Conservation (phyloP, 306 rosid species). For the Castanea crenata region DNA sequence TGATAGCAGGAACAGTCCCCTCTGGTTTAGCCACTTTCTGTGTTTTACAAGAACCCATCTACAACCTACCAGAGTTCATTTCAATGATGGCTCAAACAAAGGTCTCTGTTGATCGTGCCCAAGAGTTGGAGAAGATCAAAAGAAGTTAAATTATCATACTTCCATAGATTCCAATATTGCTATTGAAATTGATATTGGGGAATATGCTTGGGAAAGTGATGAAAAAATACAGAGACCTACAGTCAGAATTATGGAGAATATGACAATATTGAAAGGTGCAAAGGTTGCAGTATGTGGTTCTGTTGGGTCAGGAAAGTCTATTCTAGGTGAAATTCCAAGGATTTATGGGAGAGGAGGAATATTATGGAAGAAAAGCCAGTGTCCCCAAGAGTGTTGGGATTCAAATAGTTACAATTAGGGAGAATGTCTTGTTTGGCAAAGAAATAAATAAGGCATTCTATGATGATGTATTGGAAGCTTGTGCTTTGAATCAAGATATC, state of each 20-base stretch:
- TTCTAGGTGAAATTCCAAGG: slow-evolving; percentile 81
- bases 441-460: slow-evolving; percentile 49
- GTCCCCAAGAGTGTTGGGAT: slow-evolving; percentile 96
- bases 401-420: slow-evolving; percentile 81
- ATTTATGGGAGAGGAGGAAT: slow-evolving; percentile 55
- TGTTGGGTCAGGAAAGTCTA: slow-evolving; percentile 85
- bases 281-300: slow-evolving; percentile 90
- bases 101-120: slow-evolving; percentile 68
- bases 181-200: slow-evolving; percentile 60
- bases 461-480: slow-evolving; percentile 61
- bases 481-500: slow-evolving; percentile 79
- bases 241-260: slow-evolving; percentile 43
- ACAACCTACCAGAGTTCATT: slow-evolving; percentile 90
- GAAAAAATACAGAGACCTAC: slow-evolving; percentile 50
- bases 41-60: slow-evolving; percentile 84
- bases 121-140: slow-evolving; percentile 68
- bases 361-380: slow-evolving; percentile 60
- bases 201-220: slow-evolving; percentile 69
- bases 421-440: slow-evolving; percentile 79
- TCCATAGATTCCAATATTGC: slow-evolving; percentile 35
- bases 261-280: slow-evolving; percentile 53
- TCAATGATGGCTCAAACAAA: slow-evolving; percentile 91
- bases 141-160: slow-evolving; percentile 30
- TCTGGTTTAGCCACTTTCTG: slow-evolving; percentile 89
- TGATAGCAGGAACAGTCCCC: slow-evolving; percentile 70